Evolutionary conservation across 306 rosid genomes (phyloP), one percentile per base, ranked within the genome.

Genomic region (Calophaca sinica): DNA sequence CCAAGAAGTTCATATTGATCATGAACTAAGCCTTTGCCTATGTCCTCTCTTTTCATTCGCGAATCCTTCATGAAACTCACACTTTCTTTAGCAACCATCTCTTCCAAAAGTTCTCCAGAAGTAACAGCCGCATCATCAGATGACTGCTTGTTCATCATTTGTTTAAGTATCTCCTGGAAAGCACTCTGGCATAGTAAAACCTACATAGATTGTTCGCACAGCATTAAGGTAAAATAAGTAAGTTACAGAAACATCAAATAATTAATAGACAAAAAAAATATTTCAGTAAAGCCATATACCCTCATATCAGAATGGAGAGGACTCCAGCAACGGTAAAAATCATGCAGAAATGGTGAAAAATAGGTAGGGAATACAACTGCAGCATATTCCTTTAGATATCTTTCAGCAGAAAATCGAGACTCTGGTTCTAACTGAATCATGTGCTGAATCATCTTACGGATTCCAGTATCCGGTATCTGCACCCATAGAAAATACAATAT

Each of bases 391-490:
- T 84, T 91, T 38, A 94, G 85, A 78, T 94, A 94, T 75, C 82
- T 76, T 80, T 88, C 96, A 71, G 97, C 97, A 82, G 97, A 86
- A 77, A 90, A 87, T 61, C 99, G 89, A 32, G 83, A 81, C 77
- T 91, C 96, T 49, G 97, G 97, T 74, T 94, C 97, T 69, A 94
- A 79, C 79, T 92, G 96, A 84, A 94, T 92, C 99, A 94, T 94
- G 85, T 92, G 97, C 61, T 86, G 88, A 69, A 94, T 92, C 97
- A 94, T 83, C 81, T 92, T 90, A 57, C 99, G 93, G 72, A 90
- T 80, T 85, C 97, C 98, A 82, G 68, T 79, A 85, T 91, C 98
- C 32, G 91, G 96, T 84, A 94, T 94, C 98, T 94, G 90, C 88
- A 77, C 45, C 65, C 79, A 77, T 26, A 62, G 44, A n/a, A 31